Conservation (phyloP, 2,329 filamentous ascomycete genomes). For the Neurospora crassa region DNA sequence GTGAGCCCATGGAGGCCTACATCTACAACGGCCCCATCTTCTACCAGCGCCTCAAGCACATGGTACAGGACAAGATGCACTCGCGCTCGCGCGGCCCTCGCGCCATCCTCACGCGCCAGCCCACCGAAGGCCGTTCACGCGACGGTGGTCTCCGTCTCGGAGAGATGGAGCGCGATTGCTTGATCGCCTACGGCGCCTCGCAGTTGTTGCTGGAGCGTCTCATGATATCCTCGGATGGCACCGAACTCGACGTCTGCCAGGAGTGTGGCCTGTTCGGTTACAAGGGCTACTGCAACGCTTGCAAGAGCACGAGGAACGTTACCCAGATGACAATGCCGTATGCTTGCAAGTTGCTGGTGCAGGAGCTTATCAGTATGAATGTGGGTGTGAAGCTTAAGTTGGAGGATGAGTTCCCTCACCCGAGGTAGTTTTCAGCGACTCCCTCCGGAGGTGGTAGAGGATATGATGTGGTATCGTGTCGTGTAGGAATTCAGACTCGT, state of each 20-base stretch:
- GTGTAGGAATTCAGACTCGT: background rate
- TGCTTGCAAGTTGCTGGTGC: constrained; percentile 88
- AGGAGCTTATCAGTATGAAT: constrained; percentile 97
- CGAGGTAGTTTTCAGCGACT: constrained; percentile 21
- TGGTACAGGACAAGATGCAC: constrained; percentile 99
- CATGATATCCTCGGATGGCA: constrained; percentile 89
- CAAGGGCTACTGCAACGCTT: constrained; percentile 88
- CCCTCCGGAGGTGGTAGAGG: background rate
- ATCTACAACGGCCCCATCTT: constrained; percentile 99
- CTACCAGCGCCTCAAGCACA: constrained; percentile 99
- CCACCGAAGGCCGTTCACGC: constrained; percentile 87
- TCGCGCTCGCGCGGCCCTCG: constrained; percentile 82
- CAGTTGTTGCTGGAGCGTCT: constrained; percentile 86
- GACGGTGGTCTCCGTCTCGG: constrained; percentile 88
- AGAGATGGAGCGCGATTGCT: constrained; percentile 97
- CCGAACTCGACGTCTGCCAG: constrained; percentile 89
- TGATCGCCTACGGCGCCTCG: constrained; percentile 92
- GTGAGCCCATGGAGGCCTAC: constrained; percentile 87
- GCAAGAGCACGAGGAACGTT: constrained; percentile 74
- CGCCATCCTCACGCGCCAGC: constrained; percentile 87
- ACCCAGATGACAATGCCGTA: constrained; percentile 96
- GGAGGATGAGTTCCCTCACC: constrained; percentile 84
- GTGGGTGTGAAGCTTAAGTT: constrained; percentile 87
- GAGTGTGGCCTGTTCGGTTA: constrained; percentile 92
- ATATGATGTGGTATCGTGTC: background rate